Percentiles rank a stretch among this genome's conserved stretches.
These are phyloP conservation scores for Blastobotrys malaysiensis DNA, from an alignment of 1,139 yeast genomes.

Conservation along the genomic window DNA sequence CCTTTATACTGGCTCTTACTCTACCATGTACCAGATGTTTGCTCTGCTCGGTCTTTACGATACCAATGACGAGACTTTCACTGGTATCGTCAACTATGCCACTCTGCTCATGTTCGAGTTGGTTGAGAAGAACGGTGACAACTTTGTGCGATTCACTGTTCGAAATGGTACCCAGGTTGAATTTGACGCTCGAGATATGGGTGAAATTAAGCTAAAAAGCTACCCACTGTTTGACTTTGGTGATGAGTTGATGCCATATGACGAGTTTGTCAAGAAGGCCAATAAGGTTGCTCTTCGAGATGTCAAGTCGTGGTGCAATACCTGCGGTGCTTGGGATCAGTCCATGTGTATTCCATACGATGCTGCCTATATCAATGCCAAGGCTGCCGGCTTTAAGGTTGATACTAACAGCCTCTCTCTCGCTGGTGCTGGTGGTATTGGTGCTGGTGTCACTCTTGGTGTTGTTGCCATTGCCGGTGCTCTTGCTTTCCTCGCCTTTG, in stretches of 20 bases:
- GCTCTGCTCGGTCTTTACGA: slow-evolving; percentile 34
- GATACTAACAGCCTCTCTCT: slow-evolving; percentile 27
- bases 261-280: slow-evolving; percentile 30
- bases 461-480: slow-evolving; percentile 30
- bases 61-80: slow-evolving; percentile 32
- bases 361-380: slow-evolving; percentile 16
- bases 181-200: slow-evolving; percentile 5
- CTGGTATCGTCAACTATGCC: slow-evolving; percentile 43
- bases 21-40: slow-evolving; percentile 38
- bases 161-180: slow-evolving; percentile 39
- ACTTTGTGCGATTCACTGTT: slow-evolving; percentile 40
- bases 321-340: slow-evolving; percentile 30
- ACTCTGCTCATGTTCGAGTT: slow-evolving; percentile 40
- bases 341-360: slow-evolving; percentile 35
- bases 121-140: slow-evolving; percentile 25
- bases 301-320: slow-evolving; percentile 37
- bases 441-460: slow-evolving; percentile 46
- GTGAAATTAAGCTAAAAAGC: slow-evolving; percentile 20
- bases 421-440: slow-evolving; percentile 46
- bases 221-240: slow-evolving; percentile 36
- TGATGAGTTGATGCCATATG: slow-evolving; percentile 32
- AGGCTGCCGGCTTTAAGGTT: slow-evolving; percentile 24
- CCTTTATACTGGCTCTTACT: slow-evolving; percentile 41
- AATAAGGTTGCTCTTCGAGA: slow-evolving; percentile 26
- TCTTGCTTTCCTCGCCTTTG: slow-evolving; percentile 11